A percentile compares a stretch with the other conserved stretches of the same genome.
Conservation (phyloP, 352 stramenopile genomes). For the Phytophthora ohioensis region DNA sequence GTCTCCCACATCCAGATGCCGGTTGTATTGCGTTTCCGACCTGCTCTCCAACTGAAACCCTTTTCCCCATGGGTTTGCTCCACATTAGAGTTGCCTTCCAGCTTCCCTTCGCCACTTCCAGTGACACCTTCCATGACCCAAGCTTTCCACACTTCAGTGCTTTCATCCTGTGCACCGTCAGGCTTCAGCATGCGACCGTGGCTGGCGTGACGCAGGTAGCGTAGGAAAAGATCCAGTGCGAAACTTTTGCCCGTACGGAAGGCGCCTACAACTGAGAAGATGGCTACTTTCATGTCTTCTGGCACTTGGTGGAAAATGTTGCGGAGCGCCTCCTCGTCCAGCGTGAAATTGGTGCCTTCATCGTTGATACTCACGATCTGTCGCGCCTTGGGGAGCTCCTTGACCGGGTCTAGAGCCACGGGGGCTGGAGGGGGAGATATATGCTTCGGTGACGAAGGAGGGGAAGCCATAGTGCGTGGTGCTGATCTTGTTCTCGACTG, state of each 20-base stretch:
- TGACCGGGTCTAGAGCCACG: constrained; percentile 30
- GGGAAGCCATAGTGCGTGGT: constrained; percentile 10
- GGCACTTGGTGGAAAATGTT: constrained; percentile 84
- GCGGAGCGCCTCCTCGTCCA: constrained; percentile 75
- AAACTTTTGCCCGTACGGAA: constrained; percentile 99
- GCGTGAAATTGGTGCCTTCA: constrained; percentile 87
- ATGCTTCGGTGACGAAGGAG: constrained; percentile 3
- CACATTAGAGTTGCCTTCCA: constrained; percentile 89
- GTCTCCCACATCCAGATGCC: constrained; percentile 99
- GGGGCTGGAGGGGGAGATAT: constrained; percentile 26
- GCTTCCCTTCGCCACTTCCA: constrained; percentile 57
- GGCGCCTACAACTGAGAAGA: constrained; percentile 98
- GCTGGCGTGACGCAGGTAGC: constrained; percentile 93
- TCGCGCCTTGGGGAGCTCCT: constrained; percentile 52
- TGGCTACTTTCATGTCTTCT: constrained; percentile 96
- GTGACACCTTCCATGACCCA: constrained; percentile 72
- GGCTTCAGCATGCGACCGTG: constrained; percentile 57
- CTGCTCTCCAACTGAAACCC: constrained; percentile 97
- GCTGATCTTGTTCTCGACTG: constrained; percentile 30
- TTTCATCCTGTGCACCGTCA: constrained; percentile 52
- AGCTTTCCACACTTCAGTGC: constrained; percentile 66
- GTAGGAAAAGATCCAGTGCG: constrained; percentile 97
- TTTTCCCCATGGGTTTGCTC: constrained; percentile 79
- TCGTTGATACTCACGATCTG: constrained; percentile 91
- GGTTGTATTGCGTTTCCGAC: constrained; percentile 97